Percentiles rank a stretch among this genome's conserved stretches.
Evolutionary conservation across 345 rosid genomes (phyloP).

Genomic region (Populus pruinosa): DNA sequence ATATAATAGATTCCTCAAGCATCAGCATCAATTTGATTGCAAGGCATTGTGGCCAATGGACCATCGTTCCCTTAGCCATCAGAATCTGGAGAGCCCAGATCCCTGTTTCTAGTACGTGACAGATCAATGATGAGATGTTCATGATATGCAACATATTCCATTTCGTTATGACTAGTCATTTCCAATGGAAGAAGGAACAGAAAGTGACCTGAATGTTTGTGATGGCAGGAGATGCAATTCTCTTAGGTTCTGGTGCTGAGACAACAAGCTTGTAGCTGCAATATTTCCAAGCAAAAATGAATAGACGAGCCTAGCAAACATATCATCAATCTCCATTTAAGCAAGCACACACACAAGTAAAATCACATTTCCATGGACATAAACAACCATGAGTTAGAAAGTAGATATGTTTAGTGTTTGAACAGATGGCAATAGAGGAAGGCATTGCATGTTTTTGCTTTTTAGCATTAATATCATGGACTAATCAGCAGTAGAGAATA

Average conservation of each 20-base stretch:
- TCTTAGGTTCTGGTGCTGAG: slow-evolving; percentile 75
- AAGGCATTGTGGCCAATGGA: background rate
- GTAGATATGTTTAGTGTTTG: no score
- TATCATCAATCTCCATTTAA: background rate
- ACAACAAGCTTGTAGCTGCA: slow-evolving; percentile 87
- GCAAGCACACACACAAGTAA: slow-evolving; percentile 9
- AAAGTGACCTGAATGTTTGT: slow-evolving; percentile 79
- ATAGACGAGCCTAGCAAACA: background rate
- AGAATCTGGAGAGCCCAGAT: background rate
- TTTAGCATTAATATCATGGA: background rate
- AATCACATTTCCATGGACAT: background rate
- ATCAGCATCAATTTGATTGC: background rate
- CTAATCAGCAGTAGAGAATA: background rate
- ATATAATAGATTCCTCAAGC: background rate
- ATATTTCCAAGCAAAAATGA: slow-evolving; percentile 15
- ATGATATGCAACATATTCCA: background rate
- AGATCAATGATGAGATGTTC: background rate
- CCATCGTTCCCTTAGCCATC: background rate
- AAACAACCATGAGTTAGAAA: no score
- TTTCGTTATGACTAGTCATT: background rate
- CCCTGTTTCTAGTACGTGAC: background rate
- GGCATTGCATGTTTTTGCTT: background rate
- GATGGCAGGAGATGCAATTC: slow-evolving; percentile 70
- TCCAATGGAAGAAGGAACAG: background rate
- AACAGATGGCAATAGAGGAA: background rate